A percentile compares a stretch with the other conserved stretches of the same genome.
Conservation (phyloP, 192 early-diverging fungal species). For the Gigaspora rosea region DNA sequence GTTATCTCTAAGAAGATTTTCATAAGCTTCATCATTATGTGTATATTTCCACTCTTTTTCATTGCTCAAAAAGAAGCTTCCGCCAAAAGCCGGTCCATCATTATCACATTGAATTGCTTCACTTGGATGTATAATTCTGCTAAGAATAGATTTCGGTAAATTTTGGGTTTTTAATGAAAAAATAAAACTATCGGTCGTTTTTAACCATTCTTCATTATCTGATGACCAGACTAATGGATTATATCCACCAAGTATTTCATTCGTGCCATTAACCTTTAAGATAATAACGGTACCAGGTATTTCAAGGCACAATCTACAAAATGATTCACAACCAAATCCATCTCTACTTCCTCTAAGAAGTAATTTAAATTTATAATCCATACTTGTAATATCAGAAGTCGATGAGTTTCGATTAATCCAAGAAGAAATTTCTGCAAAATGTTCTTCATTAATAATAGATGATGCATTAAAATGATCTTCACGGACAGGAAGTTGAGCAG, state of each 20-base stretch:
- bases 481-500: too few relatives aligned
- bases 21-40: neutral
- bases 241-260: conserved; percentile 24
- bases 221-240: neutral
- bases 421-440: neutral
- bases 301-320: neutral
- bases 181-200: conserved; percentile 3
- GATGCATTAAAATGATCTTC: neutral
- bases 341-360: neutral
- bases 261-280: neutral
- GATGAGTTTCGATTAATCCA: neutral
- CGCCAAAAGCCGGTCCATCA: neutral
- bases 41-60: neutral
- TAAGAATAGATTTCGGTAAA: neutral
- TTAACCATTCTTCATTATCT: neutral
- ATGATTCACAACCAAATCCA: neutral
- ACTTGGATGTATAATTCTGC: neutral
- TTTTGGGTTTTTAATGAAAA: neutral
- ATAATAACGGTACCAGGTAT: neutral
- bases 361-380: neutral
- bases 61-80: neutral
- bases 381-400: neutral
- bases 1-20: neutral
- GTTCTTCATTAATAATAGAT: neutral
- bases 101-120: neutral